Conservation (phyloP, 1,284 basidiomycete species). For the Phellopilus nigrolimitatus region DNA sequence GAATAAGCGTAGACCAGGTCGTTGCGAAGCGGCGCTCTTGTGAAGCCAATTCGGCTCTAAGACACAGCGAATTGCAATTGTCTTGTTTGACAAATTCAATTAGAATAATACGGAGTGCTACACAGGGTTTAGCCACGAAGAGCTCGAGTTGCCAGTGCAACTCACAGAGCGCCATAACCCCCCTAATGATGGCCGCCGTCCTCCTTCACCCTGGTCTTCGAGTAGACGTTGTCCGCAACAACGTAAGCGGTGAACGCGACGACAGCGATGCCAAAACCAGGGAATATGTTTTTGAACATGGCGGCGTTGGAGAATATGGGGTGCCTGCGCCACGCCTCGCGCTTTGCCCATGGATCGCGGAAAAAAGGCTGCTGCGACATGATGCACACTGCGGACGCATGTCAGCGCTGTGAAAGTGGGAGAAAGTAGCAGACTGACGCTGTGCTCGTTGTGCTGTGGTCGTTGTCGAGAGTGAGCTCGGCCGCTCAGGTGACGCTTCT, state of each 20-base stretch:
- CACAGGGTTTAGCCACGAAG: no score
- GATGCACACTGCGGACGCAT: constrained; percentile 23
- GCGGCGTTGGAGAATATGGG: constrained; percentile 80
- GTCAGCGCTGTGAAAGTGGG: not conserved
- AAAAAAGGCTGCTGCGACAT: constrained; percentile 69
- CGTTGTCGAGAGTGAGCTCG: constrained; percentile 1
- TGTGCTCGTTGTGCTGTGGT: not conserved
- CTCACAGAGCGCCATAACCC: not conserved
- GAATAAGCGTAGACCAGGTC: not conserved
- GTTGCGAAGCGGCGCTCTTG: not conserved
- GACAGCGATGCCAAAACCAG: constrained; percentile 88
- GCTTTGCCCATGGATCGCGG: constrained; percentile 92
- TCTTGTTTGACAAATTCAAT: no score
- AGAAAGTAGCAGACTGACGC: not conserved
- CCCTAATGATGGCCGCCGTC: constrained; percentile 10
- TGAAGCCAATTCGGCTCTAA: not conserved
- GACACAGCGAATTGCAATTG: not conserved
- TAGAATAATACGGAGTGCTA: no score
- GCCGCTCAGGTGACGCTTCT: not conserved
- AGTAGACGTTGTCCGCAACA: constrained; percentile 68
- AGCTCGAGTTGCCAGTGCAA: not conserved
- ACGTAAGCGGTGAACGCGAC: constrained; percentile 91
- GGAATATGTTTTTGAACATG: constrained; percentile 86
- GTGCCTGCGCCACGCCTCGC: constrained; percentile 89
- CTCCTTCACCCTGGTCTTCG: constrained; percentile 14